Evolutionary conservation across 108 stramenopile genomes (phyloP), one percentile per base, ranked within the genome.

Genomic region (Conticribra weissflogii): DNA sequence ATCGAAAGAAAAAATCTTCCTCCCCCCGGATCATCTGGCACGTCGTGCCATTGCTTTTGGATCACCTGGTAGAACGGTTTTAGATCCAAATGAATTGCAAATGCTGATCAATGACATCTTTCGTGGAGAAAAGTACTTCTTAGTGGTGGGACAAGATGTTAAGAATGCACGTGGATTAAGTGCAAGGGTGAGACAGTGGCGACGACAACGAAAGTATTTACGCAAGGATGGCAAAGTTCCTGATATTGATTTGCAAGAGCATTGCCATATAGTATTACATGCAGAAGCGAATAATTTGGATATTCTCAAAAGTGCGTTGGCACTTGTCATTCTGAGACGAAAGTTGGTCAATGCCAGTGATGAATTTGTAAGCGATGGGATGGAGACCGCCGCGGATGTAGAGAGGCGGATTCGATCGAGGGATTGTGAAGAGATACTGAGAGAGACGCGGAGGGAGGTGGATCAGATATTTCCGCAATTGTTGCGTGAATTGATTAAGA

Each of bases 251-350:
- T 73, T 82, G 17, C 79, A 85, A 51, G 85, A 83, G 49, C 67
- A 89, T 58, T 92, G 88, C 78, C 88, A 92, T 53, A 85, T 92
- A 50, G 91, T 92, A 16, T 79, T 92, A n/a, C 88, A 92, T 66
- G 76, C 82, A 63, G 78, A 85, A 54, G 91, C 91, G 2, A 86
- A 82, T 22, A 92, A 89, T 61, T 50, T 82, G 8, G 91, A 92
- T 76, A 88, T 92, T 63, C 74, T 88, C 18, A 89, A 89, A 69
- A 82, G 84, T 67, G 84, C 87, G 3, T 69, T 92, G 45, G 91
- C 91, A 24, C 74, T 92, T 28, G 70, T 79, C 16, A 70, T 82
- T 17, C 41, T 92, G 49, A 68, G 91, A 44, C 51, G 80, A 58
- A 81, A 85, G 47, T 55, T 92, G 50, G 74, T 83, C n/a, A 77